phyloP scores from a whole-genome alignment of 2,329 filamentous ascomycete species.

The Cladosporium sp. region DNA sequence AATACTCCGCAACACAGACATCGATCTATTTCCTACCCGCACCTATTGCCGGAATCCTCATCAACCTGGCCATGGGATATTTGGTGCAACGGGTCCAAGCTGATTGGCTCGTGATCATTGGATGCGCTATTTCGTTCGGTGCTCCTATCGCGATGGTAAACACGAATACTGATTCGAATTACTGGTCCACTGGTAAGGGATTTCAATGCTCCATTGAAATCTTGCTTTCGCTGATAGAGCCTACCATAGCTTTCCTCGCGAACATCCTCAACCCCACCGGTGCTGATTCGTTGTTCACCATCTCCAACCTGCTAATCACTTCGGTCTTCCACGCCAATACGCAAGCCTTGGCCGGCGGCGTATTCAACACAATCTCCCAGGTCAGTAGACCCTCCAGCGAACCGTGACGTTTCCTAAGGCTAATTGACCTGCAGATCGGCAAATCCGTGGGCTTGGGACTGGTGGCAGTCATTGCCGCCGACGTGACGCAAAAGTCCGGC shows the following conservation, averaged over 20 bases:
- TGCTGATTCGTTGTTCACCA: conserved; percentile 39
- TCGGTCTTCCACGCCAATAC: conserved; percentile 35
- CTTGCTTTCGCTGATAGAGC: not conserved
- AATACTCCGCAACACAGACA: conserved; percentile 25
- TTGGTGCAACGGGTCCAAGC: conserved; percentile 41
- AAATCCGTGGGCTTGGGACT: conserved; percentile 36
- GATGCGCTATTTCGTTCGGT: conserved; percentile 30
- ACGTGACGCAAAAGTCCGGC: conserved; percentile 17
- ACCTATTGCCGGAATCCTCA: conserved; percentile 34
- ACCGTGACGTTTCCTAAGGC: not conserved
- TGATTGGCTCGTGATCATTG: conserved; percentile 37
- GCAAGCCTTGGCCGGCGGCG: conserved; percentile 40
- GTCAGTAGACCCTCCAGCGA: not conserved
- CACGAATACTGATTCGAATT: conserved; percentile 39
- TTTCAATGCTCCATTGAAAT: not conserved
- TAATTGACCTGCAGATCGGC: conserved; percentile 30
- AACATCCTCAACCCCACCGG: conserved; percentile 39
- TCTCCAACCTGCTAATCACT: conserved; percentile 40
- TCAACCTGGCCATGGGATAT: conserved; percentile 42
- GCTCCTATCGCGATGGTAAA: conserved; percentile 43
- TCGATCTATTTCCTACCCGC: conserved; percentile 36
- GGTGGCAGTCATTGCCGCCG: conserved; percentile 33
- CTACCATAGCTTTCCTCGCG: conserved; percentile 35
- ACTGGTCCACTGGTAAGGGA: conserved; percentile 34
- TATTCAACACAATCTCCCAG: conserved; percentile 38